A percentile compares a stretch with the other conserved stretches of the same genome.
These are phyloP conservation scores for Metarhizium brunneum DNA, from an alignment of 2,329 filamentous ascomycete species.

Conservation along the genomic window DNA sequence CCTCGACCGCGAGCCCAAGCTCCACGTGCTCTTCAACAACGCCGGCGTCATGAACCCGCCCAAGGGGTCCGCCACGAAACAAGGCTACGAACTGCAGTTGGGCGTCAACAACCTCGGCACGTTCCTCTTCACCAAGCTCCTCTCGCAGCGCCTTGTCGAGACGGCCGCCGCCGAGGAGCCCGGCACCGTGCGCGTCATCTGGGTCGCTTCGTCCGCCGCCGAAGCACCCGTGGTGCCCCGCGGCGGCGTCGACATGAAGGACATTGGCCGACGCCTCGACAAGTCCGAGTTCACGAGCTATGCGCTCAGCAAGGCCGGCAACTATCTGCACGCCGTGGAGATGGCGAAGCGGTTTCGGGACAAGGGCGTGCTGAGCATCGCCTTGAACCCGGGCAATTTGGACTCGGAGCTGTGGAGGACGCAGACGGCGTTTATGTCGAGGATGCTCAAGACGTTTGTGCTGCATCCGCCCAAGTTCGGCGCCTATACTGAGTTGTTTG, in stretches of 20 bases:
- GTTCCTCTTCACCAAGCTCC: conserved; percentile 28
- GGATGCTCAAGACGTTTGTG: not conserved
- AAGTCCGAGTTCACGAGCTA: not conserved
- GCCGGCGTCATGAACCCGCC: conserved; percentile 23
- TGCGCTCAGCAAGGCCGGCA: conserved; percentile 20
- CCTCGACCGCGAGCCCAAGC: conserved; percentile 12
- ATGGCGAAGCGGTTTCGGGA: conserved; percentile 16
- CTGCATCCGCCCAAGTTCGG: conserved; percentile 24
- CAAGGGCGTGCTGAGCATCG: conserved; percentile 19
- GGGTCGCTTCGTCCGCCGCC: conserved; percentile 17
- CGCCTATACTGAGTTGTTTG: conserved; percentile 39
- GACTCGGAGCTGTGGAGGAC: conserved; percentile 22
- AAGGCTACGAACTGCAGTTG: conserved; percentile 28
- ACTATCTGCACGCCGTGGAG: conserved; percentile 22
- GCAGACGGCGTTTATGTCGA: not conserved
- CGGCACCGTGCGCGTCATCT: conserved; percentile 21
- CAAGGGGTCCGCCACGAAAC: conserved; percentile 1
- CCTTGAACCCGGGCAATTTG: conserved; percentile 31
- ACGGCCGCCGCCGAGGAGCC: conserved; percentile 21
- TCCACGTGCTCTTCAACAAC: conserved; percentile 31
- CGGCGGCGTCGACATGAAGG: conserved; percentile 12
- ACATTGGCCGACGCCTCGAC: not conserved
- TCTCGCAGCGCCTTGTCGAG: conserved; percentile 23
- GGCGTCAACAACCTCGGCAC: conserved; percentile 31
- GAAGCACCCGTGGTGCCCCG: conserved; percentile 7